phyloP scores from a whole-genome alignment of 805 yeast genomes.

The Spathaspora sp. region DNA sequence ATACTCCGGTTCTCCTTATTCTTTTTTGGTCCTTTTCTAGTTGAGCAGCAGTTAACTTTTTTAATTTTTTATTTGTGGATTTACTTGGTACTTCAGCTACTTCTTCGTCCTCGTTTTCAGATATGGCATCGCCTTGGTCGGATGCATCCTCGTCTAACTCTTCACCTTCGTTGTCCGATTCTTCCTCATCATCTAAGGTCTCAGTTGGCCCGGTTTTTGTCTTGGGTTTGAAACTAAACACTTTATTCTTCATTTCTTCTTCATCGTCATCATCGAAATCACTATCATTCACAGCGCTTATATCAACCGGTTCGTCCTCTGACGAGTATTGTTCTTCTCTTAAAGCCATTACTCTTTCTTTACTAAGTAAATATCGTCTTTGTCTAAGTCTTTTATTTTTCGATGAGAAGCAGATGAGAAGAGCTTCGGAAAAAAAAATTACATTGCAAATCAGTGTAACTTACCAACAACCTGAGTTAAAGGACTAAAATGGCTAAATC shows the following conservation, averaged over 20 bases:
- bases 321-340: background rate
- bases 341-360: background rate
- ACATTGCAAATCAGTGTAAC: no score
- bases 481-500: background rate
- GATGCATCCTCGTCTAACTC: slow-evolving; percentile 7
- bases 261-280: slow-evolving; percentile 9
- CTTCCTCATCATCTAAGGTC: slow-evolving; percentile 7
- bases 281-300: slow-evolving; percentile 3
- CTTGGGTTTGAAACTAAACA: slow-evolving; percentile 4
- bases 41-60: slow-evolving; percentile 54
- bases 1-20: slow-evolving; percentile 77
- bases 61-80: slow-evolving; percentile 34
- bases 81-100: slow-evolving; percentile 12
- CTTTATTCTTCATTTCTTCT: slow-evolving; percentile 9
- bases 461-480: no score
- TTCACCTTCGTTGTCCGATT: slow-evolving; percentile 9
- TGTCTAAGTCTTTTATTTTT: background rate
- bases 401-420: background rate
- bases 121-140: slow-evolving; percentile 6
- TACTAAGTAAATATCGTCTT: background rate
- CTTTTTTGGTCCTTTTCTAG: slow-evolving; percentile 52
- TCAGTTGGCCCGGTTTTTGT: slow-evolving; percentile 1
- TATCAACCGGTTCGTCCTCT: background rate
- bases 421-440: background rate
- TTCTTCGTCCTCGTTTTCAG: slow-evolving; percentile 13